Base-by-base conservation (phyloP, 2,329 filamentous ascomycete species). In the Cladosporium sp. region DNA sequence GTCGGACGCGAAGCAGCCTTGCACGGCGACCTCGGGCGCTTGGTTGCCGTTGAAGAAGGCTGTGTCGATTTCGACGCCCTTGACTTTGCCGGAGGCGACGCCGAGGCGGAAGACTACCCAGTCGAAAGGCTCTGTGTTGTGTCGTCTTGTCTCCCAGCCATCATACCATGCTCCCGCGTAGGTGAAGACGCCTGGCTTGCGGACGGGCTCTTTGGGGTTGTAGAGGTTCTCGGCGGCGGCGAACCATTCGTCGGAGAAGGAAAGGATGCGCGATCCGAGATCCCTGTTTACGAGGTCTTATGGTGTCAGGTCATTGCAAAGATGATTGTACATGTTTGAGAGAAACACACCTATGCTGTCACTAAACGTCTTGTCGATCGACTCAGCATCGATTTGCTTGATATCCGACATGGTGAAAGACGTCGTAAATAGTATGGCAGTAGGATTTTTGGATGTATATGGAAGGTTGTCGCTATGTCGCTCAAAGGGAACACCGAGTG, bases 21-120 rank as follows among this genome's bases (percentile, higher is more conserved):
- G 88, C 21, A 95, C 89, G 0, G 88, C 91, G 73, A 93, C 87
- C 69, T 88, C 89, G 0, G 91, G 91, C 7, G 91, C 91, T 74
- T 94, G 89, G 79, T 94, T 94, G 67, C 91, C 91, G 67, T 85
- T 88, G 83, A 94, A 95, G 81, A 89, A 91, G 59, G 90, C 87
- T 2, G 91, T 94, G 79, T 94, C 91, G 69, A 94, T 84, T 79
- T 94, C 91, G 57, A 93, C 81, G 18, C 91, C 91, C 67, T 86
- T 84, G 31, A 94, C 85, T 18, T 83, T 89, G 56, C 91, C 91
- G 1, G 88, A 91, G 11, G 89, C 81, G 0, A 85, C 84, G n/a
- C 85, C 85, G 0, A 88, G 80, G 53, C 83, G 80, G 66, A 88
- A 80, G 7, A 88, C 81, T 0, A 85, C 85, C 84, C 84, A 88